Evolutionary conservation across 768 basidiomycete genomes (phyloP).

Genomic region (Panaeolus papilionaceus): DNA sequence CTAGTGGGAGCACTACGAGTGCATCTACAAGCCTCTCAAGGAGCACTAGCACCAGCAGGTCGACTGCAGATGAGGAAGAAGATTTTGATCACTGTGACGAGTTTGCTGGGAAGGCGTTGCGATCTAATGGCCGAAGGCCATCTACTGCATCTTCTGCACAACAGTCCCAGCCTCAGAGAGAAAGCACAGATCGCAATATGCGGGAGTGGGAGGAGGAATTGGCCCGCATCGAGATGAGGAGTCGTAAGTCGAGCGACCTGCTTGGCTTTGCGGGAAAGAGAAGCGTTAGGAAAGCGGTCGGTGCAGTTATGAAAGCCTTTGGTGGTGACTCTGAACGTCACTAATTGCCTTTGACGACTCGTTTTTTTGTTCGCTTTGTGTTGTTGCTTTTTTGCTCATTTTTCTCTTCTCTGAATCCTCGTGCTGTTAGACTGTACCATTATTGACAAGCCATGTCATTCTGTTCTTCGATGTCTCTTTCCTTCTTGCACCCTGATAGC

Average conservation of each 20-base stretch:
- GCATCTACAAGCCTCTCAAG: conserved; percentile 39
- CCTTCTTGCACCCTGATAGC: conserved; percentile 10
- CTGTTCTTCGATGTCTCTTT: not conserved
- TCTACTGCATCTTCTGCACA: conserved; percentile 11
- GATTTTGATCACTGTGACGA: conserved; percentile 4
- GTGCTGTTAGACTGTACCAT: conserved; percentile 13
- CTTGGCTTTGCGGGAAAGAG: conserved; percentile 50
- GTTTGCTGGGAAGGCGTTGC: not conserved
- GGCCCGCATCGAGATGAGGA: conserved; percentile 69
- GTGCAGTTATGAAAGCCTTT: conserved; percentile 14
- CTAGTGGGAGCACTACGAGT: conserved; percentile 44
- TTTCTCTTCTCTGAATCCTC: conserved; percentile 7
- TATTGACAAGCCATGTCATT: not conserved
- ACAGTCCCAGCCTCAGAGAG: not conserved
- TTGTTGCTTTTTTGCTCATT: conserved; percentile 1
- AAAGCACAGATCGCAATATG: conserved; percentile 40
- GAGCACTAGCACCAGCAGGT: conserved; percentile 21
- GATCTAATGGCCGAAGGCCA: conserved; percentile 1
- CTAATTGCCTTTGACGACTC: conserved; percentile 15
- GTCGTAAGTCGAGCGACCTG: conserved; percentile 56
- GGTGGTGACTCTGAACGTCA: conserved; percentile 24
- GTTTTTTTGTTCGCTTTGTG: conserved; percentile 14
- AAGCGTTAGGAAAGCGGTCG: conserved; percentile 32
- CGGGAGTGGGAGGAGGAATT: conserved; percentile 84
- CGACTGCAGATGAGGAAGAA: conserved; percentile 13